Percentiles rank a stretch among this genome's conserved stretches.
Evolutionary conservation across 257 asterid species (phyloP).

Genomic region (Solanum medicagineum): DNA sequence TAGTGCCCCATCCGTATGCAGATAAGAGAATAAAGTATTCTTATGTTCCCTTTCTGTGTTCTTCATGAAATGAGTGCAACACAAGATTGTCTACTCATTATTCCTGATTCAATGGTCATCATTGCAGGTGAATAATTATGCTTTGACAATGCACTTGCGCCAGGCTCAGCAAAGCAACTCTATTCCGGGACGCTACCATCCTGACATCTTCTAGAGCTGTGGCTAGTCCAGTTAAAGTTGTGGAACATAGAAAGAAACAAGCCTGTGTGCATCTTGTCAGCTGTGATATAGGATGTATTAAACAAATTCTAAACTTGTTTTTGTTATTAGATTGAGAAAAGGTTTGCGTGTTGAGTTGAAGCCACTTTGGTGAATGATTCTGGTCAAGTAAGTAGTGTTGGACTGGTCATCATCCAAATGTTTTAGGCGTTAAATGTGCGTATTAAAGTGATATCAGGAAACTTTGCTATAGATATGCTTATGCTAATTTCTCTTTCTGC

Average conservation of each 20-base stretch:
- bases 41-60: not conserved
- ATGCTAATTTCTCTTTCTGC: not conserved
- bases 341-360: not conserved
- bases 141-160: constrained; percentile 49
- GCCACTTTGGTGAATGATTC: not conserved
- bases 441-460: not conserved
- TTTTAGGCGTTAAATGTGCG: not conserved
- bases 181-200: constrained; percentile 55
- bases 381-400: not conserved
- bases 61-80: not conserved
- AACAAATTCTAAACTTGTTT: not conserved
- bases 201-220: constrained; percentile 41
- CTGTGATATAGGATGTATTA: not conserved
- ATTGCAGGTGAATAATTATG: constrained; percentile 69
- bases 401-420: not conserved
- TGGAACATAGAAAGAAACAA: not conserved
- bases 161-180: constrained; percentile 56
- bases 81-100: not conserved
- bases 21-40: not conserved
- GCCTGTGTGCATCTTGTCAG: not conserved
- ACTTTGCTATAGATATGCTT: not conserved
- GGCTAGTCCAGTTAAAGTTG: not conserved
- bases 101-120: not conserved
- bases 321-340: not conserved
- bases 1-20: not conserved